Evolutionary conservation across 768 basidiomycete species (phyloP).

Genomic region (Psilocybe cubensis): DNA sequence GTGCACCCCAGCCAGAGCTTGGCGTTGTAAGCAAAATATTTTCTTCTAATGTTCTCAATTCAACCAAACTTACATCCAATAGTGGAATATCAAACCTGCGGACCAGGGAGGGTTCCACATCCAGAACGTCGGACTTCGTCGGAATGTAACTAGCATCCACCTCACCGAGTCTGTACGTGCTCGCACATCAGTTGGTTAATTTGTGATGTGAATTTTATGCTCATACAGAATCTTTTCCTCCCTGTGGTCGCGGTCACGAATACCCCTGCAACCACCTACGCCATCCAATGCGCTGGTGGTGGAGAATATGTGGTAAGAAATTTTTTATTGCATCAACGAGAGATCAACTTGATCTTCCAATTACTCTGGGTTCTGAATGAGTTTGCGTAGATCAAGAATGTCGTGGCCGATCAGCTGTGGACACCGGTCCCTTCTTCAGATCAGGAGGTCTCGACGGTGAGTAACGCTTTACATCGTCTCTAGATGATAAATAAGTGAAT

Average conservation of each 20-base stretch:
- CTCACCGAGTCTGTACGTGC: slow-evolving; percentile 10
- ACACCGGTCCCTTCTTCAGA: slow-evolving; percentile 1
- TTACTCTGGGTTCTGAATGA: background rate
- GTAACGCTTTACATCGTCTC: background rate
- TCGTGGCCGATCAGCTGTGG: slow-evolving; percentile 9
- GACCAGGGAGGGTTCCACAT: slow-evolving; percentile 14
- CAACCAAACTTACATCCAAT: background rate
- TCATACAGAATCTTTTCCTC: slow-evolving; percentile 3
- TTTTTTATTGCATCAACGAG: background rate
- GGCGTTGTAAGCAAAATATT: slow-evolving; percentile 1
- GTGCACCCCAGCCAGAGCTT: slow-evolving; percentile 2
- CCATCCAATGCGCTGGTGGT: slow-evolving; percentile 11
- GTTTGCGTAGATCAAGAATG: slow-evolving; percentile 6
- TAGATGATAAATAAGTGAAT: too few species aligned
- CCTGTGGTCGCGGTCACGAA: slow-evolving; percentile 5
- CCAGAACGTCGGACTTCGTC: slow-evolving; percentile 3
- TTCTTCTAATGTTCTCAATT: background rate
- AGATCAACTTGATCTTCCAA: too few species aligned
- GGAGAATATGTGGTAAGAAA: slow-evolving; percentile 12
- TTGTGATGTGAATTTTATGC: too few species aligned
- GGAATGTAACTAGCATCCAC: slow-evolving; percentile 10
- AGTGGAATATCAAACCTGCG: slow-evolving; percentile 6
- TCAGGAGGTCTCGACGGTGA: slow-evolving; percentile 8
- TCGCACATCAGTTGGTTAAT: background rate
- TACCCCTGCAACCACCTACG: slow-evolving; percentile 10